phyloP scores from a whole-genome alignment of 1,284 basidiomycete species.

The Leccinum discolor region DNA sequence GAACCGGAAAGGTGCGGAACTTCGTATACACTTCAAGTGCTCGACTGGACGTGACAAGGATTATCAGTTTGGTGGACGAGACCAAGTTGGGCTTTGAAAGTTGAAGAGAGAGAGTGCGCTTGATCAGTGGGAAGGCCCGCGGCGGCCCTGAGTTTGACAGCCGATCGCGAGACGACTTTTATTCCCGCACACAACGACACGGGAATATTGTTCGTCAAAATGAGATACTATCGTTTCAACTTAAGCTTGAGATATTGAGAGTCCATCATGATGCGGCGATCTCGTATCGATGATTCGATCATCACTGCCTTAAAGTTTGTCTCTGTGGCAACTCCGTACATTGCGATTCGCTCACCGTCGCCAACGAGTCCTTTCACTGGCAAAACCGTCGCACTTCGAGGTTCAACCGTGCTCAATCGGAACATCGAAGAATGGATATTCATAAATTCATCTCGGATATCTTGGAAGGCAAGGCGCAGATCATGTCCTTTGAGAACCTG shows the following conservation, averaged over 20 bases:
- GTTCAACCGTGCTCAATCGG: neutral
- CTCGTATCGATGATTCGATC: neutral
- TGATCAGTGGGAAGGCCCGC: neutral
- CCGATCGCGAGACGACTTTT: neutral
- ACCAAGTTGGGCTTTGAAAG: neutral
- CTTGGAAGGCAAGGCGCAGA: slow-evolving; percentile 22
- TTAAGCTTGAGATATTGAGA: neutral
- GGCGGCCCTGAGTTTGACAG: neutral
- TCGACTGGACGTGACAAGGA: neutral
- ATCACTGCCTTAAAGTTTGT: neutral
- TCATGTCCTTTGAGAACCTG: slow-evolving; percentile 39
- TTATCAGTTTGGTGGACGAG: neutral
- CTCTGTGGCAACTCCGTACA: neutral
- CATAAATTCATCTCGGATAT: slow-evolving; percentile 22
- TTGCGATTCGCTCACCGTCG: slow-evolving; percentile 10
- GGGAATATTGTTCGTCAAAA: neutral
- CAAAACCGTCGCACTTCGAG: neutral
- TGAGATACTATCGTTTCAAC: neutral
- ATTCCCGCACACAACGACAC: neutral
- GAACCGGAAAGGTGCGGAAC: neutral
- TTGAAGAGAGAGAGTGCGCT: neutral
- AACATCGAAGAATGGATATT: slow-evolving; percentile 14
- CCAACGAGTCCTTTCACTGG: neutral
- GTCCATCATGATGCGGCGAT: neutral
- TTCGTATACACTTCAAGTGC: neutral